Evolutionary conservation across 257 asterid species (phyloP).

Genomic region (Striga asiatica): DNA sequence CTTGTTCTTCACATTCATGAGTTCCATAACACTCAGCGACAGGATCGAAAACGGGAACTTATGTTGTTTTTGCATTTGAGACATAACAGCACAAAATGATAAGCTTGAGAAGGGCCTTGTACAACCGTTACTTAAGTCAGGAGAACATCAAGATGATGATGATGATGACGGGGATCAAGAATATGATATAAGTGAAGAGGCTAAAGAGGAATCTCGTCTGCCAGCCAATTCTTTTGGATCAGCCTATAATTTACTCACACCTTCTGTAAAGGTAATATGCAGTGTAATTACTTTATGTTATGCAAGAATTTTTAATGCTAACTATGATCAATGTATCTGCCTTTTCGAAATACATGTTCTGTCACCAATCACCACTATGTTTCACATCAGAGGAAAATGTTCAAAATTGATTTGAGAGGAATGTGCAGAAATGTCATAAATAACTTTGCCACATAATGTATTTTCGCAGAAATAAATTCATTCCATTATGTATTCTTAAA

Average conservation of each 20-base stretch:
- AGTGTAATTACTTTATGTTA: background rate
- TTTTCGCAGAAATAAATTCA: background rate
- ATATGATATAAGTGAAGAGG: slow-evolving; percentile 79
- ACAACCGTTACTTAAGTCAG: slow-evolving; percentile 61
- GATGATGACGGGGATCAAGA: slow-evolving; percentile 67
- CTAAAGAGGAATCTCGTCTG: slow-evolving; percentile 60
- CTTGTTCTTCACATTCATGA: background rate
- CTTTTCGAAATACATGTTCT: too few species aligned
- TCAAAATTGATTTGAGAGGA: background rate
- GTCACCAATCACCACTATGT: background rate
- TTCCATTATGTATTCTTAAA: background rate
- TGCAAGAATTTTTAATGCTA: too few species aligned
- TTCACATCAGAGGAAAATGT: background rate
- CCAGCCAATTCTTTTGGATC: slow-evolving; percentile 76
- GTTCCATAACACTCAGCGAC: too few species aligned
- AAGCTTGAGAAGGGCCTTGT: slow-evolving; percentile 75
- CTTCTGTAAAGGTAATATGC: slow-evolving; percentile 79
- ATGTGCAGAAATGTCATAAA: background rate
- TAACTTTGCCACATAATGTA: background rate
- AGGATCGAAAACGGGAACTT: too few species aligned
- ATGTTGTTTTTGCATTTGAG: slow-evolving; percentile 7
- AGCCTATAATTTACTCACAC: slow-evolving; percentile 85
- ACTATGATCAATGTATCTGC: too few species aligned
- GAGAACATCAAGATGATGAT: slow-evolving; percentile 42
- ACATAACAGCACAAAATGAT: slow-evolving; percentile 44